Base-by-base conservation (phyloP, 2,329 filamentous ascomycete species). In the Colletotrichum lini region DNA sequence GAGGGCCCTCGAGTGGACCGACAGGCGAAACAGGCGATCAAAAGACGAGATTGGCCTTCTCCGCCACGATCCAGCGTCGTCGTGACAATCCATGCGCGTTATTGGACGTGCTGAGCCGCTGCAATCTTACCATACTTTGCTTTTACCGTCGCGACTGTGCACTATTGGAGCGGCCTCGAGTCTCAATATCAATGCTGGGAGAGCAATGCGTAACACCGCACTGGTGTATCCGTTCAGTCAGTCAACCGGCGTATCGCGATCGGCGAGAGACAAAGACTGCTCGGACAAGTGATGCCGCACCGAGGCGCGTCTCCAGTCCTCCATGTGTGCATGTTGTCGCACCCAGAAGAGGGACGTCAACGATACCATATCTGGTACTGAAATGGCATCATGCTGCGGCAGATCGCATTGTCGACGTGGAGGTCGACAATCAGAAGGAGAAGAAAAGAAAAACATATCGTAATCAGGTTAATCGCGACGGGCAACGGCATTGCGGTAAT, bases 21-120 rank as follows among this genome's bases (percentile, higher is more conserved):
- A 53, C 65, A 63, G 58, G 68, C 58, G 58, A 62, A 68, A 68
- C 65, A 68, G 68, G 58, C 65, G 58, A 71, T 23, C 58, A 59
- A 71, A 68, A 71, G 68, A 63, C 65, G 68, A 71, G 60, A 71
- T 71, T 71, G 68, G 64, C 44, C 65, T 53, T 63, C 65, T 71
- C 65, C 65, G 68, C 68, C 59, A 68, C 52, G 65, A 63, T 68
- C 68, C 68, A 71, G 49, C 68, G 64, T 67, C 68, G 64, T 50
- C 30, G 68, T 62, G 68, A 67, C 64, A 67, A 67, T 70, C 50
- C 57, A 70, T 70, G 67, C 54, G 45, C 52, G 47, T 63, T 53
- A 54, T 54, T 62, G 52, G 45, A 49, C 30, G 44, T 53, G 45
- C 38, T 67, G 63, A 42, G 58, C 63, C 67, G 57, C 50, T 67